A percentile compares a stretch with the other conserved stretches of the same genome.
These are phyloP conservation scores for Lichenothelia convexa DNA, from an alignment of 495 filamentous ascomycete genomes.

Conservation along the genomic window DNA sequence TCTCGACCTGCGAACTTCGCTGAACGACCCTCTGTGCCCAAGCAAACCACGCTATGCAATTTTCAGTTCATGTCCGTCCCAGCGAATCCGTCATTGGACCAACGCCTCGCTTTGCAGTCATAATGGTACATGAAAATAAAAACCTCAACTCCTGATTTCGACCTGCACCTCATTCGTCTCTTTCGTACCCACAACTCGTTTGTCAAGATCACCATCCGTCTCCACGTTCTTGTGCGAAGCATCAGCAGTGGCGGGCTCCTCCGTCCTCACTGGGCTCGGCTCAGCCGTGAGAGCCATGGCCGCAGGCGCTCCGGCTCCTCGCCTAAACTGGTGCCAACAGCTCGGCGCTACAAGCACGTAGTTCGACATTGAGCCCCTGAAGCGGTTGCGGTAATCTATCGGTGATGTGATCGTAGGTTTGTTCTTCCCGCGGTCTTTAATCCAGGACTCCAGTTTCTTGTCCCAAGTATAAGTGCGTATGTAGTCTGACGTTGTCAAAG, in stretches of 20 bases:
- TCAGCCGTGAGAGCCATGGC: conserved; percentile 17
- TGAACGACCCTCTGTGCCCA: too few relatives aligned
- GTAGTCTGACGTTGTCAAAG: conserved; percentile 41
- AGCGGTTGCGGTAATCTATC: conserved; percentile 91
- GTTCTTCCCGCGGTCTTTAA: conserved; percentile 88
- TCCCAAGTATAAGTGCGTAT: conserved; percentile 99
- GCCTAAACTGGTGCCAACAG: conserved; percentile 55
- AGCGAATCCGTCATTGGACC: too few relatives aligned
- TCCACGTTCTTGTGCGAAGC: too few relatives aligned
- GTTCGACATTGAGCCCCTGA: conserved; percentile 90
- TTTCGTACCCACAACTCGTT: too few relatives aligned
- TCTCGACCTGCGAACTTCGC: too few relatives aligned
- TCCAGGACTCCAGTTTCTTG: conserved; percentile 97
- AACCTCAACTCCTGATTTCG: too few relatives aligned
- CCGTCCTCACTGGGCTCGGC: neutral
- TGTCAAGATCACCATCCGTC: too few relatives aligned
- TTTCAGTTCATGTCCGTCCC: too few relatives aligned
- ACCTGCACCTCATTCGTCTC: too few relatives aligned
- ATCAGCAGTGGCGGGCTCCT: neutral
- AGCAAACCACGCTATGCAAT: too few relatives aligned
- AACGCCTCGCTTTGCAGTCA: too few relatives aligned
- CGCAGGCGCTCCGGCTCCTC: conserved; percentile 25
- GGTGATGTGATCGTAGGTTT: conserved; percentile 90
- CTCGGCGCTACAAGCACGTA: conserved; percentile 64
- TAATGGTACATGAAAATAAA: too few relatives aligned